phyloP scores from a whole-genome alignment of 345 rosid genomes.

The Lumnitzera littorea region DNA sequence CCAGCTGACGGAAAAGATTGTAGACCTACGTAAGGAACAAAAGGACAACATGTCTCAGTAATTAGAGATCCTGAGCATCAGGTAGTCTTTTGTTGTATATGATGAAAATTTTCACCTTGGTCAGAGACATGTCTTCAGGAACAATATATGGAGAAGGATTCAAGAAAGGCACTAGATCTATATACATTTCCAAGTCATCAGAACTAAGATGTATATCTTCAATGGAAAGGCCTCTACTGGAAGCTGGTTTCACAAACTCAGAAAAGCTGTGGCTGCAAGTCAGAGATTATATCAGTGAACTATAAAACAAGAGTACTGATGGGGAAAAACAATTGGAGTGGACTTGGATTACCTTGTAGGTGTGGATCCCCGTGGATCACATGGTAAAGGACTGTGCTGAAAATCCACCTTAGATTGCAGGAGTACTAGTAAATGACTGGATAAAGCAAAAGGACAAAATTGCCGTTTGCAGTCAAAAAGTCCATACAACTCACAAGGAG shows the following conservation, averaged over 20 bases:
- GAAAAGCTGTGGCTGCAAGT: constrained; percentile 70
- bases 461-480: not conserved
- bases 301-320: not conserved
- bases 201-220: constrained; percentile 68
- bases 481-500: not conserved
- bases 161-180: constrained; percentile 89
- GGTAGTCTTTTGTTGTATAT: not conserved
- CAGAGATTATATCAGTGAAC: constrained; percentile 8
- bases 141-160: constrained; percentile 94
- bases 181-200: constrained; percentile 95
- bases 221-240: constrained; percentile 83
- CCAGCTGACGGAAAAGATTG: constrained; percentile 94
- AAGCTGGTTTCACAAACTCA: constrained; percentile 91
- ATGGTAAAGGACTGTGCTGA: constrained; percentile 89
- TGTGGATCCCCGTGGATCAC: constrained; percentile 48
- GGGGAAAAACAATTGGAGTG: constrained; percentile 2
- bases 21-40: constrained; percentile 51
- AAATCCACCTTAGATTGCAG: constrained; percentile 94
- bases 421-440: constrained; percentile 93
- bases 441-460: not conserved
- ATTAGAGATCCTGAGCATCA: not conserved
- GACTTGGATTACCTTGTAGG: constrained; percentile 37
- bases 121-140: constrained; percentile 94
- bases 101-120: constrained; percentile 51
- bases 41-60: constrained; percentile 8